Percentiles rank a stretch among this genome's conserved stretches.
These are phyloP conservation scores for Sistotremastrum suecicum DNA, from an alignment of 768 basidiomycete species.

Conservation along the genomic window DNA sequence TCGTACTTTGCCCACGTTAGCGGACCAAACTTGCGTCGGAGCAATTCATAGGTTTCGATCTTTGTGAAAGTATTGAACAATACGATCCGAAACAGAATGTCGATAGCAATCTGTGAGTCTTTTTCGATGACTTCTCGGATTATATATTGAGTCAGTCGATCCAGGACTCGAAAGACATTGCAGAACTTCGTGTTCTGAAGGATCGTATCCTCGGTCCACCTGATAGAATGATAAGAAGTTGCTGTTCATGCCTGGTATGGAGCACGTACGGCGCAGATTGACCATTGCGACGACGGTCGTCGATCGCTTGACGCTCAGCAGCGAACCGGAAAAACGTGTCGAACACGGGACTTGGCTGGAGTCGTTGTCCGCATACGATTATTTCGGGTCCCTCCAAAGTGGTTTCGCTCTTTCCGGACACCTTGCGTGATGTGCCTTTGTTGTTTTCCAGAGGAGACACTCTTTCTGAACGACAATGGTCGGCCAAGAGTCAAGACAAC, in stretches of 20 bases:
- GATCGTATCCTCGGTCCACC: conserved; percentile 57
- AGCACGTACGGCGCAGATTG: conserved; percentile 35
- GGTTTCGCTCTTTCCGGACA: no score
- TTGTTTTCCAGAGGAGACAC: no score
- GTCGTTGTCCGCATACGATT: conserved; percentile 22
- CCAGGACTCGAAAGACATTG: conserved; percentile 62
- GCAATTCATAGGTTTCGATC: conserved; percentile 56
- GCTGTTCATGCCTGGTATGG: not conserved
- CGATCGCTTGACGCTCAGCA: conserved; percentile 42
- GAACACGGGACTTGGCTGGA: conserved; percentile 37
- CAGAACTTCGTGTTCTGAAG: conserved; percentile 47
- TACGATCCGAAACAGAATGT: conserved; percentile 56
- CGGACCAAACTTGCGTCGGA: conserved; percentile 36
- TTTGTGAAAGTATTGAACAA: conserved; percentile 62
- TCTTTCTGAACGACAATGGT: no score
- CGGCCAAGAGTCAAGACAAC: no score
- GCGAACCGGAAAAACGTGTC: conserved; percentile 49
- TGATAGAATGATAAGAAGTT: conserved; percentile 11
- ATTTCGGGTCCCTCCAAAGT: not conserved
- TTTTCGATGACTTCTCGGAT: conserved; percentile 55
- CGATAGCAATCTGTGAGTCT: conserved; percentile 43
- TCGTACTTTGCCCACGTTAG: conserved; percentile 50
- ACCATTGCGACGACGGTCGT: conserved; percentile 38
- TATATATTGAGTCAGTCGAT: conserved; percentile 56
- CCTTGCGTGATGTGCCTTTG: no score